Evolutionary conservation across 1,284 basidiomycete species (phyloP).

Genomic region (Pholiota adiposa): DNA sequence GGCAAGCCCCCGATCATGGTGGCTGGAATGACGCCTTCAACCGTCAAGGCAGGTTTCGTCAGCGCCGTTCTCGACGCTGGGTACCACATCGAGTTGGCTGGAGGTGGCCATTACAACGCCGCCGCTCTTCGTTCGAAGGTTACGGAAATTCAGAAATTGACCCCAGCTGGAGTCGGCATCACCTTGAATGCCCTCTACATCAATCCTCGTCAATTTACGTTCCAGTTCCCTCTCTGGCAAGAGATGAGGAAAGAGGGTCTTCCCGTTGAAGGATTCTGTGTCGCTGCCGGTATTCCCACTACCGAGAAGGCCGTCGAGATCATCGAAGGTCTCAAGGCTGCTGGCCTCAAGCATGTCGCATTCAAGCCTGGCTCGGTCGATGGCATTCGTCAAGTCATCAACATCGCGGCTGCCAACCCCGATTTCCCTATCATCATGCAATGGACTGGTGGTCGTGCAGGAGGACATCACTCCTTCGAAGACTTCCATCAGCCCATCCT

Average conservation of each 20-base stretch:
- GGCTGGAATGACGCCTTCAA: conserved; percentile 97
- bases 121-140: conserved; percentile 89
- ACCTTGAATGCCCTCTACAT: conserved; percentile 97
- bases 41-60: conserved; percentile 92
- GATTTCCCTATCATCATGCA: conserved; percentile 98
- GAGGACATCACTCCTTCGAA: conserved; percentile 97
- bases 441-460: conserved; percentile 99
- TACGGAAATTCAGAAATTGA: conserved; percentile 83
- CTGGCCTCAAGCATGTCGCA: conserved; percentile 93
- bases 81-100: conserved; percentile 96
- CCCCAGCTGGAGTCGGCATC: conserved; percentile 87
- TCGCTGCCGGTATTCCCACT: conserved; percentile 93
- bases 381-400: conserved; percentile 96
- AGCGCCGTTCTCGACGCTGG: conserved; percentile 92
- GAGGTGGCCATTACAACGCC: conserved; percentile 96
- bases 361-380: conserved; percentile 99
- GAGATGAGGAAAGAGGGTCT: conserved; percentile 96
- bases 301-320: conserved; percentile 95
- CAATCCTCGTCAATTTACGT: conserved; percentile 96
- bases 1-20: conserved; percentile 99
- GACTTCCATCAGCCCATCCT: conserved; percentile 98
- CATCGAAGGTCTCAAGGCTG: conserved; percentile 74
- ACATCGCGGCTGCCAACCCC: conserved; percentile 93
- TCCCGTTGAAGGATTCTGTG: conserved; percentile 97
- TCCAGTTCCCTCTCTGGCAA: conserved; percentile 98